phyloP scores from a whole-genome alignment of 2,329 filamentous ascomycete genomes.

The Penicillium glabrum region DNA sequence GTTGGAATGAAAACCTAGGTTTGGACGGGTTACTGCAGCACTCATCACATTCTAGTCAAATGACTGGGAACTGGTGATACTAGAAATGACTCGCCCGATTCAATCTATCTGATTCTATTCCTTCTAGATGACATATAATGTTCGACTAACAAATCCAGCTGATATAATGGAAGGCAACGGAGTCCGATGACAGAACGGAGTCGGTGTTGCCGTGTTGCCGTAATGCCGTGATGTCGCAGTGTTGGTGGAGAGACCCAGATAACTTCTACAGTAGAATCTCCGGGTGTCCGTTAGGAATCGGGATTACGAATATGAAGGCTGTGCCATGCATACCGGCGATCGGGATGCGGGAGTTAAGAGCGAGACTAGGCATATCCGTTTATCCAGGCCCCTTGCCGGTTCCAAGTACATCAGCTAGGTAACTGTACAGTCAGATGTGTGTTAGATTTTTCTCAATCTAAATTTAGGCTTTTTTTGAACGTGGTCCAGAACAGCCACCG shows the following conservation, averaged over 20 bases:
- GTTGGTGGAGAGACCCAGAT: not conserved
- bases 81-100: not conserved
- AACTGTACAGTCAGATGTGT: not conserved
- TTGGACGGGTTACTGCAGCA: slow-evolving; percentile 1
- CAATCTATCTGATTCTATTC: not conserved
- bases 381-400: not conserved
- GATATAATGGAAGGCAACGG: not conserved
- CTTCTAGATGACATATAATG: not conserved
- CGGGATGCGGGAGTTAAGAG: not conserved
- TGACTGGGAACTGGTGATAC: slow-evolving; percentile 1
- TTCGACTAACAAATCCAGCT: not conserved
- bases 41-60: slow-evolving; percentile 6
- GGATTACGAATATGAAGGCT: not conserved
- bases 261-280: not conserved
- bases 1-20: slow-evolving; percentile 15
- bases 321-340: not conserved
- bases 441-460: not conserved
- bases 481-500: not conserved
- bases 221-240: no score
- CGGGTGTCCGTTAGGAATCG: not conserved
- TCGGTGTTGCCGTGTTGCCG: not conserved
- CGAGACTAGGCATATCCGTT: not conserved
- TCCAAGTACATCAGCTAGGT: not conserved
- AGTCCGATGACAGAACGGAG: not conserved
- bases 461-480: not conserved